Conservation (phyloP, 2,329 filamentous ascomycete species). For the Emergomyces pasteurianus region DNA sequence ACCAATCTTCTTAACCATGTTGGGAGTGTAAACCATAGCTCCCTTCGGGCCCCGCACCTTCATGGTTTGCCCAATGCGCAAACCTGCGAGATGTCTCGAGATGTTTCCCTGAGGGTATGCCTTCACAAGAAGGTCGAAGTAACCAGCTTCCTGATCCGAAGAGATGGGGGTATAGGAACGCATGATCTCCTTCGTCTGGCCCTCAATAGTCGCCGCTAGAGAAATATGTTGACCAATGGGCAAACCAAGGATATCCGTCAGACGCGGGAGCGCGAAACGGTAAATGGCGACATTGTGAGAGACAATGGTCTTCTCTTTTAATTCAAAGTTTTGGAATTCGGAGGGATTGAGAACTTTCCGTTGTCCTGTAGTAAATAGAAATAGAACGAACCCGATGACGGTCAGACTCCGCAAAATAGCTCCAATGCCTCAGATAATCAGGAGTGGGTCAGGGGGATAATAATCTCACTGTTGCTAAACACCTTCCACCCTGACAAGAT, state of each 20-base stretch:
- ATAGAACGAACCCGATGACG: background rate
- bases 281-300: constrained; percentile 99
- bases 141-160: constrained; percentile 75
- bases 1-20: constrained; percentile 91
- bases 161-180: constrained; percentile 89
- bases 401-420: background rate
- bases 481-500: constrained; percentile 60
- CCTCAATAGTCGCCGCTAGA: constrained; percentile 70
- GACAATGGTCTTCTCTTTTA: constrained; percentile 88
- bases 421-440: background rate
- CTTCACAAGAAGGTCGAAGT: constrained; percentile 96
- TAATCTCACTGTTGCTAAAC: constrained; percentile 53
- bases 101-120: constrained; percentile 97
- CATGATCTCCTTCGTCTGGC: constrained; percentile 68
- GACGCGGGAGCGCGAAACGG: constrained; percentile 73
- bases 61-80: constrained; percentile 76
- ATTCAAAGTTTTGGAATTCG: constrained; percentile 80
- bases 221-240: constrained; percentile 99
- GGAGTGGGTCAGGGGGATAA: background rate
- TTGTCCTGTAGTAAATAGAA: constrained; percentile 42
- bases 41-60: constrained; percentile 91
- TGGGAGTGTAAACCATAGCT: constrained; percentile 92
- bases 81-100: constrained; percentile 76
- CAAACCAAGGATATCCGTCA: constrained; percentile 75
- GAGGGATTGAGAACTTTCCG: constrained; percentile 78